Evolutionary conservation across 2,329 filamentous ascomycete genomes (phyloP), one percentile per base, ranked within the genome.

Genomic region (Talaromyces sp.): DNA sequence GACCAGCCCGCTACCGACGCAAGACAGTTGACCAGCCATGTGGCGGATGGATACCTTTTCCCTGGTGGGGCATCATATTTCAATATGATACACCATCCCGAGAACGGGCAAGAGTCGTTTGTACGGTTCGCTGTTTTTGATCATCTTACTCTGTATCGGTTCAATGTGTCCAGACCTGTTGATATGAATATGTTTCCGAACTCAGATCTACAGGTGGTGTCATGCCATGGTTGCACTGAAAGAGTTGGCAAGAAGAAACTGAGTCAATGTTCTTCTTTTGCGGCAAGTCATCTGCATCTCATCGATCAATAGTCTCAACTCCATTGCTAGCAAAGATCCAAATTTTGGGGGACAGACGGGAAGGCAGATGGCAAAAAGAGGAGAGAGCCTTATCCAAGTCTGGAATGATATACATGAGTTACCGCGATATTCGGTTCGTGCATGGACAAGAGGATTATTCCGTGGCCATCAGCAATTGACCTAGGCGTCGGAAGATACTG

Each of bases 1-100:
- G 27, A 31, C 27, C 1, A 7, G 13, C 5, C 9, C 35, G 19
- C n/a, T 56, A 56, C 33, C 22, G 11, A 56, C 2, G 52, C 52
- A 56, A 22, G n/a, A 22, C 41, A 39, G 50, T 25, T 15, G 59
- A 50, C 60, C 35, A 54, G 47, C 60, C 60, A 62, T 43, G 47
- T 62, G 60, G 60, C 47, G 3, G 35, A 27, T 61, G 45, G 59
- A 41, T 61, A 33, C 59, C 11, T 39, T 52, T 27, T 19, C 59
- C 59, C 15, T 9, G 41, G 41, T 35, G 57, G 57, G 39, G 25
- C 45, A 19, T 25, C n/a, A 25, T 49, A 35, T 43, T 61, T 49
- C 58, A 8, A 27, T 49, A 10, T 25, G 7, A 49, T 61, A 50
- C 33, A 25, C 31, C 17, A 31, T 17, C 35, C 9, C 45, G n/a